Base-by-base conservation (phyloP, 140 eudicot genomes). In the Ambrosia hybrid region DNA sequence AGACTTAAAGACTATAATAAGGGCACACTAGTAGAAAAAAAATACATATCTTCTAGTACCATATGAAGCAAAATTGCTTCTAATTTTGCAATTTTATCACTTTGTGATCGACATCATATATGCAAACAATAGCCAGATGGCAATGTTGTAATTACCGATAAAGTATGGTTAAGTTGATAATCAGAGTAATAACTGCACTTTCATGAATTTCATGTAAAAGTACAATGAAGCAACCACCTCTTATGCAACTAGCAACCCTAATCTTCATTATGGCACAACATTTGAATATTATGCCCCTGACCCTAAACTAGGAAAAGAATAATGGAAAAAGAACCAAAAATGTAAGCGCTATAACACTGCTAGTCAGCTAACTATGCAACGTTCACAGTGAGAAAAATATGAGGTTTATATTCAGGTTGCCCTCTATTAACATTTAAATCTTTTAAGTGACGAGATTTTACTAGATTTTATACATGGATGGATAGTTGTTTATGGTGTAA, bases 401-500 rank as follows among this genome's bases (percentile, higher is more conserved):
- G 26, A n/a, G 21, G n/a, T 53, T 53, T 53, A 53, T n/a, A 21
- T 21, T 21, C 26, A 21, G 26, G 26, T 21, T 21, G 26, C 26
- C 26, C 26, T 21, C 26, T 21, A 21, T 21, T 21, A 21, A 21
- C 26, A 21, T 21, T 21, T 21, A 21, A 21, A 21, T 21, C 26
- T 21, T 21, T 21, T 21, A 21, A 21, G 21, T 53, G 33, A 53
- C 30, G 26, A 53, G 59, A 53, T 53, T 8, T 53, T 53, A 15
- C 59, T 53, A 53, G 14, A 53, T 14, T 53, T 53, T 53, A 14
- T 53, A 26, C 59, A 53, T 21, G 30, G 59, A 53, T 26, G 51
- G 57, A 58, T 72, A n/a, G 76, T 58, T 58, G 46, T 66, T 58
- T 30, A 59, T 58, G 57, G 59, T 30, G 45, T 15, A 51, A 49